phyloP scores from a whole-genome alignment of 768 basidiomycete species.

The Psilocybe azurescens region DNA sequence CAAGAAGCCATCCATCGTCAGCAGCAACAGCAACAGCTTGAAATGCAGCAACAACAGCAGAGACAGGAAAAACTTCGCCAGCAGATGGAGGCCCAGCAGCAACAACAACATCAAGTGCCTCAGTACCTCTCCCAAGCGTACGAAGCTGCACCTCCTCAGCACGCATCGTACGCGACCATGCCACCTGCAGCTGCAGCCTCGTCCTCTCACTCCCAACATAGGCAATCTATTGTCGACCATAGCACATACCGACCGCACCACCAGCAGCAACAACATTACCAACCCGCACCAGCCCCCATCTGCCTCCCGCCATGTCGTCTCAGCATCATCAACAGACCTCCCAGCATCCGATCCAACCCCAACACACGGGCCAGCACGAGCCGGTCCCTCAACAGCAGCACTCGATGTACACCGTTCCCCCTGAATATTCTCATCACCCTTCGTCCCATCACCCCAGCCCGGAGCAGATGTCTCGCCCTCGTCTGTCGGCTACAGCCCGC shows the following conservation, averaged over 20 bases:
- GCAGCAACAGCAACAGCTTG: conserved; percentile 23
- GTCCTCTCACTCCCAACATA: conserved; percentile 10
- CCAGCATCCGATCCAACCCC: conserved; percentile 14
- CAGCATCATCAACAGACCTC: conserved; percentile 9
- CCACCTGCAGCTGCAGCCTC: not conserved
- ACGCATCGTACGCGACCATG: not conserved
- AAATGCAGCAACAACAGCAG: conserved; percentile 26
- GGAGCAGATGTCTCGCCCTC: conserved; percentile 20
- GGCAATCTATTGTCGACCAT: conserved; percentile 4
- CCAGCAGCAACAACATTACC: conserved; percentile 10
- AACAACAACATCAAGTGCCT: conserved; percentile 24
- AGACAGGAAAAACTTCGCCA: conserved; percentile 26
- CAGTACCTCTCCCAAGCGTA: conserved; percentile 22
- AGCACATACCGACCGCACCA: not conserved
- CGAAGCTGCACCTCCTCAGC: conserved; percentile 17
- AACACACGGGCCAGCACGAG: conserved; percentile 5
- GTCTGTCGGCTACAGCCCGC: conserved; percentile 19
- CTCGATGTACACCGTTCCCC: conserved; percentile 35
- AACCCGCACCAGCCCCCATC: not conserved
- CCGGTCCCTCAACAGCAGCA: conserved; percentile 27
- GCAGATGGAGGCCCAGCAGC: conserved; percentile 25
- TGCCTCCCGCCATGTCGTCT: not conserved
- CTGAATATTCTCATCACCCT: conserved; percentile 25
- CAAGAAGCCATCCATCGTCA: conserved; percentile 20
- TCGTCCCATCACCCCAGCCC: conserved; percentile 15